Evolutionary conservation across 768 basidiomycete genomes (phyloP).

Genomic region (Galerina marginata): DNA sequence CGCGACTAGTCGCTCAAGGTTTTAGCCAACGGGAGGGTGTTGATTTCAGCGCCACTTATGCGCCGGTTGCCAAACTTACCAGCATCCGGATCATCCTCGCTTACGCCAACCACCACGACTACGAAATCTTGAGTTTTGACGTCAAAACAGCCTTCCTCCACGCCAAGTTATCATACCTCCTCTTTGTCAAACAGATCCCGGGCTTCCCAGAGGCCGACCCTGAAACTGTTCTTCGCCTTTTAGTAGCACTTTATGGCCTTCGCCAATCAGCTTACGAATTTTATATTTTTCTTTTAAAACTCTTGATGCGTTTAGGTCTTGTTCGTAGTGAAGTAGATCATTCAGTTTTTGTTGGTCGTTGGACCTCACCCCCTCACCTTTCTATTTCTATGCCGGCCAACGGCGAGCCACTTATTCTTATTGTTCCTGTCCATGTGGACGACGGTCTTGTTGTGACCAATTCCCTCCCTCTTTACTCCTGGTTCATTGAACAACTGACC

Average conservation of each 20-base stretch:
- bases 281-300: too few species aligned
- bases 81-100: conserved; percentile 32
- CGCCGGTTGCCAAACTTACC: conserved; percentile 30
- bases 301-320: conserved; percentile 15
- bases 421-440: conserved; percentile 33
- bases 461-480: conserved; percentile 19
- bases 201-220: conserved; percentile 20
- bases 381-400: conserved; percentile 21
- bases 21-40: conserved; percentile 31
- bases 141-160: conserved; percentile 34
- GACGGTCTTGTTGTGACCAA: conserved; percentile 28
- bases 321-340: conserved; percentile 30
- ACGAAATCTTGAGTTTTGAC: conserved; percentile 30
- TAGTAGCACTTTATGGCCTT: conserved; percentile 39
- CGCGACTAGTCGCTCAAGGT: conserved; percentile 31
- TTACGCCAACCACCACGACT: conserved; percentile 24
- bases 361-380: conserved; percentile 20
- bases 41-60: conserved; percentile 40
- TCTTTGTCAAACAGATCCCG: too few species aligned
- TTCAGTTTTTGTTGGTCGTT: conserved; percentile 25
- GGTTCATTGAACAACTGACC: conserved; percentile 18
- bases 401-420: conserved; percentile 16
- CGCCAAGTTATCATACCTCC: conserved; percentile 22
- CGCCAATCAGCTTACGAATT: conserved; percentile 33
- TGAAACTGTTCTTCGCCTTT: conserved; percentile 14